Base-by-base conservation (phyloP, 2,329 filamentous ascomycete species). In the Aspergillus calidoustus region DNA sequence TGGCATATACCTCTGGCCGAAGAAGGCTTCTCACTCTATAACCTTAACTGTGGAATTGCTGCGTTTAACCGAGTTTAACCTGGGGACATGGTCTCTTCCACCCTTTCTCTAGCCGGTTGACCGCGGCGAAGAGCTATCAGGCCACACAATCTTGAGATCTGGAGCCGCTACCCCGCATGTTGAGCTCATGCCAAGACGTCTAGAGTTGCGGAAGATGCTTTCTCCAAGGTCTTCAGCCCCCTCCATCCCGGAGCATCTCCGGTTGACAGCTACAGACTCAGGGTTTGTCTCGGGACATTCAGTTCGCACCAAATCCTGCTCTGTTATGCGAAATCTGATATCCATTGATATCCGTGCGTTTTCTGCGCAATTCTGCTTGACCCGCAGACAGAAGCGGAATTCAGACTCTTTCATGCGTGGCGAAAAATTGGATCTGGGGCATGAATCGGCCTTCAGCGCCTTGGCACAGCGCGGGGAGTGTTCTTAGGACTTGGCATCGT, bases 51-150 rank as follows among this genome's bases (percentile, higher is more conserved):
- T 31, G 41, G 43, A 38, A 25, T 46, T 7, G 25, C 2, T 30
- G 3, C 22, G 43, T 19, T 50, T 60, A 60, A 51, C 58, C 58
- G 58, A 60, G n/a, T 51, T 51, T 46, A 55, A 47, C 52, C 46
- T 51, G 17, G 51, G 51, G 52, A 34, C n/a, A 30, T 25, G n/a
- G 15, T 22, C 31, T 50, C 30, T 7, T 22, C 4, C 7, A 22
- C 19, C 19, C 17, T 11, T 17, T 4, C 17, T 23, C 54, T 60
- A 50, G 5, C 58, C 58, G 52, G 31, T 44, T 3, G 22, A 41
- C 47, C 47, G 58, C 58, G 52, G 41, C 13, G n/a, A 41, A 22
- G 38, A 19, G 28, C 25, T n/a, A 5, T 7, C 13, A 51, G 9
- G 25, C 41, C 34, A 52, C 23, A 28, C 47, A 52, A 47, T 46